These are phyloP conservation scores for Telfairia occidentalis DNA, from an alignment of 331 rosid genomes.

Conservation along the genomic window DNA sequence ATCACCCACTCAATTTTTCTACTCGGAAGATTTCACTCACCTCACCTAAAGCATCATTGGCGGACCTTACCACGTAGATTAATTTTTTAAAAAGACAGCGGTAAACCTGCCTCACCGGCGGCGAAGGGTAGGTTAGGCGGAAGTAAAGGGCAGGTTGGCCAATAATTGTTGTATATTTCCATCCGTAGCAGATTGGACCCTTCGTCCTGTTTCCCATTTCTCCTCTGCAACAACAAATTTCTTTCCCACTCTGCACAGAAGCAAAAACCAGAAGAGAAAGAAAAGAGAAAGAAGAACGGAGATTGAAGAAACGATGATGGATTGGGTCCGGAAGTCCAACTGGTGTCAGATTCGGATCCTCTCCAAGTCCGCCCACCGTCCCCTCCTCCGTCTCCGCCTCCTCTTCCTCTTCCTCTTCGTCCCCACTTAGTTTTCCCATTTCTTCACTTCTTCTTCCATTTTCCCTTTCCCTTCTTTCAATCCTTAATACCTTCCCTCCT, in stretches of 20 bases:
- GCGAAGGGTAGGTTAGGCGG: no score
- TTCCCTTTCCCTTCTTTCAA: not conserved
- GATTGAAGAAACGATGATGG: slow-evolving; percentile 14
- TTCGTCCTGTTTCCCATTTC: no score
- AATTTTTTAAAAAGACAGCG: no score
- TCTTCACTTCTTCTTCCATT: not conserved
- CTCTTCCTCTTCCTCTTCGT: slow-evolving; percentile 33
- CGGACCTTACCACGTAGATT: no score
- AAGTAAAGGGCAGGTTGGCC: no score
- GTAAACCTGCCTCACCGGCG: no score
- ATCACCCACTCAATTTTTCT: no score
- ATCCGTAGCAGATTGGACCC: no score
- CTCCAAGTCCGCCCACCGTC: slow-evolving; percentile 27
- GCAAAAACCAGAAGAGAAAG: not conserved
- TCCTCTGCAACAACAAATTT: not conserved
- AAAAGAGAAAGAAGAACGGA: not conserved
- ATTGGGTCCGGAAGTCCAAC: slow-evolving; percentile 3
- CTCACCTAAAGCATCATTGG: no score
- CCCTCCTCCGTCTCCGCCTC: slow-evolving; percentile 35
- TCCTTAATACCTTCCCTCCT: slow-evolving; percentile 8
- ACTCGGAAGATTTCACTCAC: no score
- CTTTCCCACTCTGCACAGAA: not conserved
- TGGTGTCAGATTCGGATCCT: slow-evolving; percentile 14
- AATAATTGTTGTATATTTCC: no score
- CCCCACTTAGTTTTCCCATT: slow-evolving; percentile 22